Percentiles rank a stretch among this genome's conserved stretches.
phyloP scores from a whole-genome alignment of 257 asterid species.

The Marsdenia floribunda region DNA sequence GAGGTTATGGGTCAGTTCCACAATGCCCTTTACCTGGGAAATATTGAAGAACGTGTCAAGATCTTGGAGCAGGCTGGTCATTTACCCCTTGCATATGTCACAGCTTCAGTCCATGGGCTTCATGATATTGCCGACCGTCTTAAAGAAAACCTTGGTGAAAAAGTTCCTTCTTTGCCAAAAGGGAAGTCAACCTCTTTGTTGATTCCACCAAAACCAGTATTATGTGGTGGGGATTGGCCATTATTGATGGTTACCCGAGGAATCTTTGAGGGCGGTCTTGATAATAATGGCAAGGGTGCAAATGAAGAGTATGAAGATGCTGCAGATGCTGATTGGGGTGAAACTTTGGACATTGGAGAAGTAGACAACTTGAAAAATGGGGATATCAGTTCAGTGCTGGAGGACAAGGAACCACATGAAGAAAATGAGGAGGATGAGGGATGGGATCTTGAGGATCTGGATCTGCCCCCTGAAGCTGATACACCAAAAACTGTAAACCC shows the following conservation, averaged over 20 bases:
- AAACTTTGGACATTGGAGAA: slow-evolving; percentile 58
- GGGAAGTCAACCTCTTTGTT: slow-evolving; percentile 52
- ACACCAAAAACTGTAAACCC: slow-evolving; percentile 55
- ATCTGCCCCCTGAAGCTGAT: slow-evolving; percentile 77
- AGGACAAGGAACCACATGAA: slow-evolving; percentile 45
- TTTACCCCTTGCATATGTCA: slow-evolving; percentile 33
- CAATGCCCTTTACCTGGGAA: slow-evolving; percentile 83
- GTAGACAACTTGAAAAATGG: slow-evolving; percentile 54
- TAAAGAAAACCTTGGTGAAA: slow-evolving; percentile 58
- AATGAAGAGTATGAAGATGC: slow-evolving; percentile 49
- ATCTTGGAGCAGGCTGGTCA: slow-evolving; percentile 32
- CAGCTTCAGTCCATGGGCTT: slow-evolving; percentile 59
- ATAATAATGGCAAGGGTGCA: slow-evolving; percentile 31
- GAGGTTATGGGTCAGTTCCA: slow-evolving; percentile 98
- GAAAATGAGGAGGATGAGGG: slow-evolving; percentile 85
- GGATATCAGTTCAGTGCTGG: slow-evolving; percentile 35
- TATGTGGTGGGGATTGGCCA: slow-evolving; percentile 88
- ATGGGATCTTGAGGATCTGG: slow-evolving; percentile 96
- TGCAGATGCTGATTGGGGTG: slow-evolving; percentile 51
- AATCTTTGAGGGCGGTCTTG: slow-evolving; percentile 65
- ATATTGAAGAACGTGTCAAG: slow-evolving; percentile 74
- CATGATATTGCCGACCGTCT: slow-evolving; percentile 57
- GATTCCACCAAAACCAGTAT: slow-evolving; percentile 74
- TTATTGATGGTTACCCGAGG: slow-evolving; percentile 73
- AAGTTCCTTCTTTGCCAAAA: slow-evolving; percentile 55